phyloP scores from a whole-genome alignment of 1,284 basidiomycete species.

The Malassezia caprae region DNA sequence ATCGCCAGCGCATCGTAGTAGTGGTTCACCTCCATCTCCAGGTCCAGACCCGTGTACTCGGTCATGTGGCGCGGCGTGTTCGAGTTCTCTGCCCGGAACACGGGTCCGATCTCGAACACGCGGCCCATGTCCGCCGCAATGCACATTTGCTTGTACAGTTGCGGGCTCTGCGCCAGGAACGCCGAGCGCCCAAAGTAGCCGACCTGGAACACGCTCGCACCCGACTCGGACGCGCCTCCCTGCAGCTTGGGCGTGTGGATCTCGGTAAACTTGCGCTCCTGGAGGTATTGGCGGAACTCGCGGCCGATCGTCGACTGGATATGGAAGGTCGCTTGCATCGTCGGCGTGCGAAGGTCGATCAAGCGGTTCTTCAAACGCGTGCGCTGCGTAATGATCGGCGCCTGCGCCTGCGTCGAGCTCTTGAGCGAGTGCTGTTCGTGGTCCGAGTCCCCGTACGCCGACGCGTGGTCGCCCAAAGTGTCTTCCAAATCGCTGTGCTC shows the following conservation, averaged over 20 bases:
- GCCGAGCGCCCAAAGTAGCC: slow-evolving; percentile 44
- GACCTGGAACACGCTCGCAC: slow-evolving; percentile 39
- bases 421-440: background rate
- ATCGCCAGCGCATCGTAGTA: slow-evolving; percentile 41
- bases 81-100: slow-evolving; percentile 45
- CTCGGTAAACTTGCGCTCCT: slow-evolving; percentile 31
- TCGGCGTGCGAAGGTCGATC: slow-evolving; percentile 39
- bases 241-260: slow-evolving; percentile 45
- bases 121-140: slow-evolving; percentile 39
- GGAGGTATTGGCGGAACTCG: slow-evolving; percentile 35
- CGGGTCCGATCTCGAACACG: slow-evolving; percentile 44
- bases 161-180: slow-evolving; percentile 39
- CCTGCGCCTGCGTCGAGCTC: slow-evolving; percentile 10
- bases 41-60: slow-evolving; percentile 43
- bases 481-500: slow-evolving; percentile 17
- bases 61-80: slow-evolving; percentile 44
- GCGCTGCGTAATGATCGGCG: slow-evolving; percentile 29
- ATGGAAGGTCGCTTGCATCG: slow-evolving; percentile 38
- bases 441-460: slow-evolving; percentile 7
- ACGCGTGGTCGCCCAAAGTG: background rate
- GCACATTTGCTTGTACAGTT: slow-evolving; percentile 46
- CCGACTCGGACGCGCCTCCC: slow-evolving; percentile 40
- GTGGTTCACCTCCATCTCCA: slow-evolving; percentile 43
- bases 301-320: slow-evolving; percentile 37
- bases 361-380: slow-evolving; percentile 40